A percentile compares a stretch with the other conserved stretches of the same genome.
phyloP scores from a whole-genome alignment of 306 rosid species.

The Lathyrus oleraceus region DNA sequence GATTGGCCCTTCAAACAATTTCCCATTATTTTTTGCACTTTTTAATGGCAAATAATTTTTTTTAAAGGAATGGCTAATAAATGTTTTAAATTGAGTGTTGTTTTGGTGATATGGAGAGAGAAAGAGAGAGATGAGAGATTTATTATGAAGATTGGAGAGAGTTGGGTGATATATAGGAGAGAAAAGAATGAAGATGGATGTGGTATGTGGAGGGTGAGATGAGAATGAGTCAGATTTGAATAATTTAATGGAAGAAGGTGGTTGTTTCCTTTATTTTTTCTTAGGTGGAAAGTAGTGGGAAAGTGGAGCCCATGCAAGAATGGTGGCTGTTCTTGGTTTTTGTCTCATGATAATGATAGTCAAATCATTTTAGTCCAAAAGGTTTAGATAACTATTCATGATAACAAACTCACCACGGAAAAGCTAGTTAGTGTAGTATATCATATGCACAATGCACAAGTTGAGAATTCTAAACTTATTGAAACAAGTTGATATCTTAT shows the following conservation, averaged over 20 bases:
- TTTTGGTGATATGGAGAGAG: background rate
- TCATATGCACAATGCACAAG: no score
- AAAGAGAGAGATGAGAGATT: background rate
- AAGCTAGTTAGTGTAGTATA: background rate
- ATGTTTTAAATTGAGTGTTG: background rate
- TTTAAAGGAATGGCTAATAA: no score
- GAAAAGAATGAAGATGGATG: background rate
- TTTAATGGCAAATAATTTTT: no score
- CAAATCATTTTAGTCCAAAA: constrained; percentile 1
- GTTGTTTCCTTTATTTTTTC: constrained; percentile 27
- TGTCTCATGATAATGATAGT: background rate
- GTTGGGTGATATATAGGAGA: constrained; percentile 31
- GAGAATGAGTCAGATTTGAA: constrained; percentile 49
- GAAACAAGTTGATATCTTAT: no score
- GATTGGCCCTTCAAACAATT: constrained; percentile 65
- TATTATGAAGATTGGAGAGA: background rate
- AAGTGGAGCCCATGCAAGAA: constrained; percentile 17
- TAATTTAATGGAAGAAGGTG: constrained; percentile 41
- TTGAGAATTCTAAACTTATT: no score
- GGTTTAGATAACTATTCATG: background rate
- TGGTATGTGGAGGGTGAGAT: background rate
- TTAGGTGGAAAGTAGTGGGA: constrained; percentile 43
- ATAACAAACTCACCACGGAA: background rate
- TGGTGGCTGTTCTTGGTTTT: constrained; percentile 29
- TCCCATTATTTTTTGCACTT: constrained; percentile 52